phyloP scores from a whole-genome alignment of 1,139 yeast species.

The Meyerozyma carpophila region DNA sequence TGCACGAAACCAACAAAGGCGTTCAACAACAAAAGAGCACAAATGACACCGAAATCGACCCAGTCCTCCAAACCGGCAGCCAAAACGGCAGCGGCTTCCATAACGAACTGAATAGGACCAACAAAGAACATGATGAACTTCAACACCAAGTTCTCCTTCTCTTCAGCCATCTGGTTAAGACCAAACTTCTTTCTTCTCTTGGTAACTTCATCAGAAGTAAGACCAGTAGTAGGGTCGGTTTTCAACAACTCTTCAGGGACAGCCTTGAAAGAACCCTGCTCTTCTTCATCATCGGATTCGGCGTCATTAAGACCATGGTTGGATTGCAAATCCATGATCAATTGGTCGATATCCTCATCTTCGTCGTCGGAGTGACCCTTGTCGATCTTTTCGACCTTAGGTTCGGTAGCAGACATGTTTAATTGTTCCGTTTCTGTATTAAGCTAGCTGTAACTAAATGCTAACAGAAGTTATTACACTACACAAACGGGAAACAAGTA shows the following conservation, averaged over 20 bases:
- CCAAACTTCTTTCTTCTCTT: constrained; percentile 94
- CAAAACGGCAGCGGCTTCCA: constrained; percentile 97
- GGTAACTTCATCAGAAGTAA: constrained; percentile 72
- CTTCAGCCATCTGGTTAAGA: constrained; percentile 92
- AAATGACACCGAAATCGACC: constrained; percentile 98
- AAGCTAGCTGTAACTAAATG: constrained; percentile 4
- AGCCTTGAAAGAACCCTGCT: constrained; percentile 46
- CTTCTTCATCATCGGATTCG: constrained; percentile 51
- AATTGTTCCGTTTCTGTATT: constrained; percentile 21
- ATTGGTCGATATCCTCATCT: constrained; percentile 84
- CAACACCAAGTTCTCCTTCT: constrained; percentile 72
- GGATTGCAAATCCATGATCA: constrained; percentile 85
- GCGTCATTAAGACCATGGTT: constrained; percentile 46
- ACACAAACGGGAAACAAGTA: constrained; percentile 2
- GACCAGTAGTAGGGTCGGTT: constrained; percentile 81
- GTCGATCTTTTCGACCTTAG: constrained; percentile 43
- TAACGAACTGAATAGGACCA: constrained; percentile 98
- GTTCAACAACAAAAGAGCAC: constrained; percentile 81
- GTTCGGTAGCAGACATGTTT: constrained; percentile 35
- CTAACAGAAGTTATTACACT: constrained; percentile 2
- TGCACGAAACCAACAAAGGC: constrained; percentile 96
- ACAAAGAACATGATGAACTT: constrained; percentile 91
- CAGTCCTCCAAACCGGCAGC: constrained; percentile 99
- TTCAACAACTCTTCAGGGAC: constrained; percentile 88
- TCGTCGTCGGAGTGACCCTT: constrained; percentile 57